These are phyloP conservation scores for Gyromitra esculenta DNA, from an alignment of 2,329 filamentous ascomycete genomes.

Conservation along the genomic window DNA sequence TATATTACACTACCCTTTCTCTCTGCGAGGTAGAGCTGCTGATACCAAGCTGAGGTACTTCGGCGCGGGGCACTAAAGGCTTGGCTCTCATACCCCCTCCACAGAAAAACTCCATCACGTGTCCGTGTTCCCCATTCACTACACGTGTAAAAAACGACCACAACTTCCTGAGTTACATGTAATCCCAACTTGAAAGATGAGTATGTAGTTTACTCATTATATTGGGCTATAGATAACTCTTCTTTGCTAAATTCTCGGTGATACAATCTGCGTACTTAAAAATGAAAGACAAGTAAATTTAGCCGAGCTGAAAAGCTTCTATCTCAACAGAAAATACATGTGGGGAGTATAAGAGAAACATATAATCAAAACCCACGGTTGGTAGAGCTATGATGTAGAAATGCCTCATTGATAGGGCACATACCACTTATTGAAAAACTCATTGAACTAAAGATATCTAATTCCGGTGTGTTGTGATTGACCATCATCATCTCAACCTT, in stretches of 20 bases:
- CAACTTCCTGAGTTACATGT: neutral
- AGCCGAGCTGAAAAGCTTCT: neutral
- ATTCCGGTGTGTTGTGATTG: neutral
- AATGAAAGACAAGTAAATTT: neutral
- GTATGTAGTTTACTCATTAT: neutral
- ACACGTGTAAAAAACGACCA: neutral
- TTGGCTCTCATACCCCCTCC: slow-evolving; percentile 35
- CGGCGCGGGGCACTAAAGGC: neutral
- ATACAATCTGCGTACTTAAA: too few species aligned
- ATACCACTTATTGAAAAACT: neutral
- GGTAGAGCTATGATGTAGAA: neutral
- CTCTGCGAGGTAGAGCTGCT: slow-evolving; percentile 4
- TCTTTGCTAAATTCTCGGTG: too few species aligned
- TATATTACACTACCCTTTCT: neutral
- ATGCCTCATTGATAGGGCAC: neutral
- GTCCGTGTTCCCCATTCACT: neutral
- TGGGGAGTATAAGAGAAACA: neutral
- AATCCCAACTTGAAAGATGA: neutral
- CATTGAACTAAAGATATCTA: neutral
- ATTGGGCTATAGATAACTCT: neutral
- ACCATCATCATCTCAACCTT: neutral
- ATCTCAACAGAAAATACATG: neutral
- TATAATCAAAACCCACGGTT: neutral
- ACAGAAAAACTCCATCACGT: slow-evolving; percentile 17
- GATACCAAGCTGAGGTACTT: slow-evolving; percentile 3